A percentile compares a stretch with the other conserved stretches of the same genome.
phyloP scores from a whole-genome alignment of 768 basidiomycete species.

The Trametes punicea region DNA sequence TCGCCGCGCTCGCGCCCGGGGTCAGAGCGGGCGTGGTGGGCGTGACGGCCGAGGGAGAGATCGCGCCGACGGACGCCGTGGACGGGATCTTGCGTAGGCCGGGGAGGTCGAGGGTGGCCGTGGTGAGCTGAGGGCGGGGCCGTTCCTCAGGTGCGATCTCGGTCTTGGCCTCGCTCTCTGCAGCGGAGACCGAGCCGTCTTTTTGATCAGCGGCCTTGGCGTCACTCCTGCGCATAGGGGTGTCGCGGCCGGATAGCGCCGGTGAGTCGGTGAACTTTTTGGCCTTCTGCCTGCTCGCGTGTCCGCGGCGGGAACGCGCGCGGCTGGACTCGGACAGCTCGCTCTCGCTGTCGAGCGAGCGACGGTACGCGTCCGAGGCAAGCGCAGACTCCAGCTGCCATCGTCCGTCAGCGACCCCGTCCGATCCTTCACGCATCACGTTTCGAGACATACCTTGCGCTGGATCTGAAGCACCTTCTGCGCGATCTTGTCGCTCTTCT shows the following conservation, averaged over 20 bases:
- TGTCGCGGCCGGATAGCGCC: constrained; percentile 12
- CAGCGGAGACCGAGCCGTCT: not conserved
- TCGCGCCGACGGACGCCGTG: constrained; percentile 30
- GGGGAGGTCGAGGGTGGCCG: constrained; percentile 12
- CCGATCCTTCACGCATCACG: not conserved
- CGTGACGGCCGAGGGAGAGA: constrained; percentile 25
- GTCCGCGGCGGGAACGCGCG: constrained; percentile 13
- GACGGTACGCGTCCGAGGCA: constrained; percentile 51
- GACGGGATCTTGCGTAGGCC: constrained; percentile 35
- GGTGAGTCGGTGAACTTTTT: constrained; percentile 19
- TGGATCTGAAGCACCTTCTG: constrained; percentile 88
- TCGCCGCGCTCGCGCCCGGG: constrained; percentile 32
- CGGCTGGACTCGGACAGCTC: constrained; percentile 26
- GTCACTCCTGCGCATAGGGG: constrained; percentile 9
- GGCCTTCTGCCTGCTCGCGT: constrained; percentile 10
- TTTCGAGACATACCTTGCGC: constrained; percentile 64
- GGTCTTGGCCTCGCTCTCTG: constrained; percentile 16
- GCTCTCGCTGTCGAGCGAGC: constrained; percentile 45
- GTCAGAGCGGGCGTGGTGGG: constrained; percentile 37
- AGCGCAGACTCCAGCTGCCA: constrained; percentile 75
- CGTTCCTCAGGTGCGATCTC: constrained; percentile 15
- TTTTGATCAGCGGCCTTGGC: constrained; percentile 1
- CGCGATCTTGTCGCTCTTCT: constrained; percentile 83
- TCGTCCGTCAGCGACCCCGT: not conserved
- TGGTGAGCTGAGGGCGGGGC: constrained; percentile 12